These are phyloP conservation scores for Leptosphaerulina australis DNA, from an alignment of 2,329 filamentous ascomycete genomes.

Conservation along the genomic window DNA sequence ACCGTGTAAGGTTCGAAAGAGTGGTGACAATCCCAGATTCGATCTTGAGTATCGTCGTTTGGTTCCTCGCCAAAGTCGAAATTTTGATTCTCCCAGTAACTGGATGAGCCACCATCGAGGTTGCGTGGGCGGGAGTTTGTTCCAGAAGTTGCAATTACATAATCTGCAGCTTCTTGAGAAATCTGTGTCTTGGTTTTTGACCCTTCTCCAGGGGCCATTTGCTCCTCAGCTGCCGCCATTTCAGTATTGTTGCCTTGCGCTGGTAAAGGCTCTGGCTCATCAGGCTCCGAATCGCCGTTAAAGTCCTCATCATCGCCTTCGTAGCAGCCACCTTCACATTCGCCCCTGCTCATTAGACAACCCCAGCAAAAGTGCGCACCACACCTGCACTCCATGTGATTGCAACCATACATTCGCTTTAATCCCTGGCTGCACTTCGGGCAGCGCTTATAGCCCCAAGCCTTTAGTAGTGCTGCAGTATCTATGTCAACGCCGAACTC, in stretches of 20 bases:
- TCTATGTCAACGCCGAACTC: conserved; percentile 46
- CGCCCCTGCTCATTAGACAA: conserved; percentile 47
- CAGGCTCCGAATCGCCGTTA: conserved; percentile 32
- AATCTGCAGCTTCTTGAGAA: not conserved
- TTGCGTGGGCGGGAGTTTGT: conserved; percentile 29
- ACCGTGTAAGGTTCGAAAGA: conserved; percentile 27
- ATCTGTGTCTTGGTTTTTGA: not conserved
- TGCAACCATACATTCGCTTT: conserved; percentile 57
- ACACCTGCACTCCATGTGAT: conserved; percentile 57
- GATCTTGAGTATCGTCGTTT: conserved; percentile 30
- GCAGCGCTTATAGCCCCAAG: conserved; percentile 58
- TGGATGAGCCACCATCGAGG: conserved; percentile 41
- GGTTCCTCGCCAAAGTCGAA: conserved; percentile 49
- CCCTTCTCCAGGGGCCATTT: not conserved
- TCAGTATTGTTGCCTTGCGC: conserved; percentile 1
- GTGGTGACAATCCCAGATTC: conserved; percentile 36
- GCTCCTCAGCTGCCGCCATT: not conserved
- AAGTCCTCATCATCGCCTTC: conserved; percentile 33
- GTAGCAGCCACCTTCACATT: conserved; percentile 36
- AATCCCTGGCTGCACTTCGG: conserved; percentile 58
- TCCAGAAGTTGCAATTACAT: conserved; percentile 1
- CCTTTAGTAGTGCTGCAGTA: conserved; percentile 46
- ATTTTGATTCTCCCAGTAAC: conserved; percentile 39
- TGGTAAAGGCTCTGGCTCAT: conserved; percentile 22
- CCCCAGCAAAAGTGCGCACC: conserved; percentile 59